These are phyloP conservation scores for Clonostachys rhizophaga DNA, from an alignment of 2,329 filamentous ascomycete genomes.

Conservation along the genomic window DNA sequence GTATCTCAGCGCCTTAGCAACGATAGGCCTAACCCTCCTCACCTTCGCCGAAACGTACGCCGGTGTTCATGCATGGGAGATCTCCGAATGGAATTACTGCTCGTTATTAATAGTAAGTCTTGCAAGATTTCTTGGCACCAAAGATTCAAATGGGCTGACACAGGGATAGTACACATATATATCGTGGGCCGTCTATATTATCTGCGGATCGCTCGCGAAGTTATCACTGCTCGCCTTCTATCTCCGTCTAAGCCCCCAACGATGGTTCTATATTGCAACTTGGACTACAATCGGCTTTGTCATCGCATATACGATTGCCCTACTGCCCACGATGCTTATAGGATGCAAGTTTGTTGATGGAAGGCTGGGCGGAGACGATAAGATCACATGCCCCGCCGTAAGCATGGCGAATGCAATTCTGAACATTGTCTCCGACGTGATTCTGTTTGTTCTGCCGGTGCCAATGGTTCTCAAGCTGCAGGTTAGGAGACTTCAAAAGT, in stretches of 20 bases:
- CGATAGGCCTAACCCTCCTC: neutral
- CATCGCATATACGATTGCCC: slow-evolving; percentile 15
- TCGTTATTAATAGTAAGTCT: too few species aligned
- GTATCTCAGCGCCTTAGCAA: too few species aligned
- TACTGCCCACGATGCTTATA: slow-evolving; percentile 10
- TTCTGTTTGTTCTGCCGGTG: slow-evolving; percentile 38
- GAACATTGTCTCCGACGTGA: slow-evolving; percentile 39
- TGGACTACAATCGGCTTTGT: slow-evolving; percentile 17
- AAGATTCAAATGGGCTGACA: neutral
- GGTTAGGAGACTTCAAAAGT: slow-evolving; percentile 37
- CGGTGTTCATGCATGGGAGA: too few species aligned
- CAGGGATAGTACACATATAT: slow-evolving; percentile 14
- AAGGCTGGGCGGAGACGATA: slow-evolving; percentile 16
- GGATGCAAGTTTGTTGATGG: slow-evolving; percentile 4
- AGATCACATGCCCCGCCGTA: slow-evolving; percentile 35
- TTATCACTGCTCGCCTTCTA: slow-evolving; percentile 27
- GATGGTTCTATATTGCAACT: slow-evolving; percentile 16
- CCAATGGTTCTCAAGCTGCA: slow-evolving; percentile 34
- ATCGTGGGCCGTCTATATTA: slow-evolving; percentile 19
- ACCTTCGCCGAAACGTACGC: neutral
- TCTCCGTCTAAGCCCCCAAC: slow-evolving; percentile 21
- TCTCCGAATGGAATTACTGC: too few species aligned
- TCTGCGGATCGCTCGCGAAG: slow-evolving; percentile 25
- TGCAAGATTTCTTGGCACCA: neutral
- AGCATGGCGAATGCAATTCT: slow-evolving; percentile 41